Conservation (phyloP, 176 grass and related monocot species). For the Aegilops longissima region DNA sequence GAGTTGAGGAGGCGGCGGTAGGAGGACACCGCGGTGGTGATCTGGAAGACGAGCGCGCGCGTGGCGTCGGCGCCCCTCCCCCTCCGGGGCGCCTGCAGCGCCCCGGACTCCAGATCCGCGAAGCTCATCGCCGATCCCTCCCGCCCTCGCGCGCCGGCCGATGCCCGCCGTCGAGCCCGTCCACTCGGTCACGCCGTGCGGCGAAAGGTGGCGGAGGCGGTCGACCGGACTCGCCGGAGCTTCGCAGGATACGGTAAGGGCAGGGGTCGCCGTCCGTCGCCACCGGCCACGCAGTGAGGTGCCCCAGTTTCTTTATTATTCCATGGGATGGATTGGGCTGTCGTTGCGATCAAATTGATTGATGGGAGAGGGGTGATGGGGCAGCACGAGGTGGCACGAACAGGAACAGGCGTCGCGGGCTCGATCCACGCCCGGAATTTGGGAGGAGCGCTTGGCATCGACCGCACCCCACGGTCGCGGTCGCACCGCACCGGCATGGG, state of each 20-base stretch:
- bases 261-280: conserved; percentile 24
- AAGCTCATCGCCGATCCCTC: conserved; percentile 75
- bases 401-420: background rate
- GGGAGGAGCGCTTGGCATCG: background rate
- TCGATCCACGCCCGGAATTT: conserved; percentile 13
- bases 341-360: conserved; percentile 12
- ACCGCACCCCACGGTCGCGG: background rate
- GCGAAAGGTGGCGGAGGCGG: conserved; percentile 15
- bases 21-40: conserved; percentile 75
- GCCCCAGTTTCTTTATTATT: conserved; percentile 31
- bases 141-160: background rate
- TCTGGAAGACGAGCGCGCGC: conserved; percentile 75
- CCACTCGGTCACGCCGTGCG: background rate
- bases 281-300: conserved; percentile 39
- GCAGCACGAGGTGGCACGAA: conserved; percentile 22
- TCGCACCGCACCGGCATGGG: background rate
- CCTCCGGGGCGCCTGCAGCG: conserved; percentile 40
- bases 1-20: conserved; percentile 96
- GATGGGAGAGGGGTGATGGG: background rate
- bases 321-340: conserved; percentile 43
- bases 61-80: conserved; percentile 40
- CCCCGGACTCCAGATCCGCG: conserved; percentile 89
- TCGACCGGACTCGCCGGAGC: background rate
- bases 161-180: background rate
- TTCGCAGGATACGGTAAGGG: background rate